Percentiles rank a stretch among this genome's conserved stretches.
Evolutionary conservation across 257 asterid genomes (phyloP).

Genomic region (Buddleja alternifolia): DNA sequence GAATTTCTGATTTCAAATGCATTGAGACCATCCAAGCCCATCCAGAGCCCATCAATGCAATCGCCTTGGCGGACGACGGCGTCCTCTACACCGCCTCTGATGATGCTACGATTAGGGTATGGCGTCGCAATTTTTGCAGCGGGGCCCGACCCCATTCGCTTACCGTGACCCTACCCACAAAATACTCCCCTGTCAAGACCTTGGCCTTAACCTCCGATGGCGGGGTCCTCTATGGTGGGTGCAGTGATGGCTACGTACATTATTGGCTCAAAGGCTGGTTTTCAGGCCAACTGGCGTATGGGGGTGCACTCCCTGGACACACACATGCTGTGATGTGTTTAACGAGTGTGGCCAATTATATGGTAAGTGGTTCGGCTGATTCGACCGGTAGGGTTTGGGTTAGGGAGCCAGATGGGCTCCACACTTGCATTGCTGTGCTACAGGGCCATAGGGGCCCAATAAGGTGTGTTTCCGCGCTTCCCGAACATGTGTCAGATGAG

Average conservation of each 20-base stretch:
- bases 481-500: conserved; percentile 47
- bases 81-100: conserved; percentile 91
- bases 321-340: conserved; percentile 88
- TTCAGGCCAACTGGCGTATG: conserved; percentile 87
- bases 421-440: conserved; percentile 66
- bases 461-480: conserved; percentile 59
- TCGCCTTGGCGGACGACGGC: conserved; percentile 82
- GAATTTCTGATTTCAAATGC: conserved; percentile 84
- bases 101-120: conserved; percentile 84
- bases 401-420: conserved; percentile 67
- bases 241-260: conserved; percentile 90
- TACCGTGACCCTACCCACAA: conserved; percentile 80
- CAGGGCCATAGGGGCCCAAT: conserved; percentile 91
- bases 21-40: conserved; percentile 96
- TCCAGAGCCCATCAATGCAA: conserved; percentile 76
- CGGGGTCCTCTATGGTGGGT: conserved; percentile 78
- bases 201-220: conserved; percentile 64
- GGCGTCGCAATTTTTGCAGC: conserved; percentile 89
- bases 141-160: conserved; percentile 81
- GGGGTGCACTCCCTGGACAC: conserved; percentile 90
- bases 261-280: conserved; percentile 92
- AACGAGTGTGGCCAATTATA: conserved; percentile 49
- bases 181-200: conserved; percentile 84
- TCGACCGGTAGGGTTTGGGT: conserved; percentile 75
- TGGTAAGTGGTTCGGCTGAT: conserved; percentile 87